phyloP scores from a whole-genome alignment of 352 stramenopile genomes.

The Pythium grandisporangium region DNA sequence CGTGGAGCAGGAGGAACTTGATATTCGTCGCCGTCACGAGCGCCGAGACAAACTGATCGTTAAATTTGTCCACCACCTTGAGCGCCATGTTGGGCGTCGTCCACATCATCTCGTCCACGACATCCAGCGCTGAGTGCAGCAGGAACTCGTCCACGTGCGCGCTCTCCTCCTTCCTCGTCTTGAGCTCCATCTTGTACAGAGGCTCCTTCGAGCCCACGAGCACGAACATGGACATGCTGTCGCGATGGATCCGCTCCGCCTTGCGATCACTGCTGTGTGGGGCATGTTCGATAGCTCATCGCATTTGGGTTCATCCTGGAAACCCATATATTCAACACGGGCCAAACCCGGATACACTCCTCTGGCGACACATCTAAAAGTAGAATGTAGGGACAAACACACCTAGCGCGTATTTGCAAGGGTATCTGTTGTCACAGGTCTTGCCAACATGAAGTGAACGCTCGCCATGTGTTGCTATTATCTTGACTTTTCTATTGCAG shows the following conservation, averaged over 20 bases:
- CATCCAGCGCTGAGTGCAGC: constrained; percentile 95
- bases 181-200: constrained; percentile 85
- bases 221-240: constrained; percentile 80
- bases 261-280: not conserved
- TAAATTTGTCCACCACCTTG: constrained; percentile 92
- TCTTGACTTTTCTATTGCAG: no score
- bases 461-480: no score
- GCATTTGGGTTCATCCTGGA: no score
- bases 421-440: no score
- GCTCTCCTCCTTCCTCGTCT: constrained; percentile 66
- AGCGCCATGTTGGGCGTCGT: constrained; percentile 91
- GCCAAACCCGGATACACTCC: no score
- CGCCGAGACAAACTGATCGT: constrained; percentile 95
- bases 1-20: constrained; percentile 95
- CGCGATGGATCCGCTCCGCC: no score
- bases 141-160: constrained; percentile 97
- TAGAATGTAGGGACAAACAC: no score
- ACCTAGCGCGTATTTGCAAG: no score
- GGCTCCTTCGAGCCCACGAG: constrained; percentile 80
- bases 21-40: constrained; percentile 94
- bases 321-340: no score
- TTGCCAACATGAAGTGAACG: no score
- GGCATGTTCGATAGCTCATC: no score
- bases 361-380: no score
- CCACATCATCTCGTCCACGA: constrained; percentile 95